Evolutionary conservation across 108 stramenopile species (phyloP).

Genomic region (Nitzschia sp.): DNA sequence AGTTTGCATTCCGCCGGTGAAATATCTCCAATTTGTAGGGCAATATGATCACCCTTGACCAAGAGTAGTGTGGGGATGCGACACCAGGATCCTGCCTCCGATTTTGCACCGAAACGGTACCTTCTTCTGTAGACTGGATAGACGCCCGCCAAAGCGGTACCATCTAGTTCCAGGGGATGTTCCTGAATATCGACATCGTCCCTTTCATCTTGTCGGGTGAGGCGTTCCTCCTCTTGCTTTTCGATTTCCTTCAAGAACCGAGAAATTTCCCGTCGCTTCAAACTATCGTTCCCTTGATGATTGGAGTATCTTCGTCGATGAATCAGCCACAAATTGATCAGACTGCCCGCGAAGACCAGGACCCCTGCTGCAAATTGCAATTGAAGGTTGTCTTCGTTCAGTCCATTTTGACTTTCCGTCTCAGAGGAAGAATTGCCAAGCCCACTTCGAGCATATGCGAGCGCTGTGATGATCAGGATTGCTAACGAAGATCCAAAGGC

Average conservation of each 20-base stretch:
- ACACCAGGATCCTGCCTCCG: conserved; percentile 48
- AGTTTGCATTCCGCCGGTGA: conserved; percentile 52
- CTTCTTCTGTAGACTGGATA: conserved; percentile 70
- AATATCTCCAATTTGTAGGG: conserved; percentile 77
- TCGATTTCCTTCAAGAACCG: conserved; percentile 39
- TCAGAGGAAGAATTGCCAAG: not conserved
- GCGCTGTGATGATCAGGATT: conserved; percentile 30
- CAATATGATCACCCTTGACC: conserved; percentile 76
- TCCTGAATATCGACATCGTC: not conserved
- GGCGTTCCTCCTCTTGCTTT: conserved; percentile 22
- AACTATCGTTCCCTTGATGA: conserved; percentile 32
- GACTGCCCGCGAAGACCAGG: conserved; percentile 26
- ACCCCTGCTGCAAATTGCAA: conserved; percentile 39
- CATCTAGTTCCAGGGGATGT: conserved; percentile 22
- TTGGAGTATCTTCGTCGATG: conserved; percentile 26
- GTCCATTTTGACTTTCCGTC: too few relatives aligned
- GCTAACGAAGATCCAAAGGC: conserved; percentile 33
- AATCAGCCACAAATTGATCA: conserved; percentile 37
- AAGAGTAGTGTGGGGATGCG: conserved; percentile 66
- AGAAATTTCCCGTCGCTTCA: conserved; percentile 43
- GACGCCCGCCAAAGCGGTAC: conserved; percentile 59
- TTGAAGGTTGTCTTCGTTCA: not conserved
- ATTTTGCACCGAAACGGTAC: conserved; percentile 18
- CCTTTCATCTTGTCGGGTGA: not conserved
- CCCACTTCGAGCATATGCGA: conserved; percentile 2